Evolutionary conservation across 352 stramenopile species (phyloP), one percentile per base, ranked within the genome.

Genomic region (Blastocystis sp.): DNA sequence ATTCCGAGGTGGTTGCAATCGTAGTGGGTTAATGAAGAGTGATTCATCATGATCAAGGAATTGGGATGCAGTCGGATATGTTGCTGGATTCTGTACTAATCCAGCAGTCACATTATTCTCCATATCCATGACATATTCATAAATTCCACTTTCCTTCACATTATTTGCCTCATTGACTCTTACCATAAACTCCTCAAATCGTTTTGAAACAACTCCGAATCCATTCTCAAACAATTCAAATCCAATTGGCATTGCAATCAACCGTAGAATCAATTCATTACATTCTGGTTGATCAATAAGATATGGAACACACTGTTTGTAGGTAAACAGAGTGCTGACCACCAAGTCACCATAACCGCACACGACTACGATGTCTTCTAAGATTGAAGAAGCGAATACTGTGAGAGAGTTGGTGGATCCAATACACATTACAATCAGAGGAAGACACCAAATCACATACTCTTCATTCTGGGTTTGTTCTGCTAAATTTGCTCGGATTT

Each of bases 121-220:
- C 43, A 80, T 61, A n/a, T 63, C 51, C 0, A 59, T 32, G 7
- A 80, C 69, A 39, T 80, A 80, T 11, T 80, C 69, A 39, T 80
- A 80, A 39, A 80, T 80, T 21, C 42, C 69, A 32, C n/a, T 32
- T 19, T 61, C 46, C 69, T 80, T 59, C 12, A 39, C 11, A 43
- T 19, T n/a, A 35, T 6, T n/a, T 29, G 21, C 21, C 12, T 27
- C 1, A 29, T 42, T n/a, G 4, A 77, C 11, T 27, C 43, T n/a
- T 24, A 80, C 69, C 69, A 80, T 80, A n/a, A 80, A 80, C 1
- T 51, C 39, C 27, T 80, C 42, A 54, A 80, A 61, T 27, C n/a
- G 49, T 16, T 49, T 2, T 19, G 69, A 80, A 32, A 80, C 21
- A 32, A 59, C 37, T n/a, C 61, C 24, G n/a, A 46, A 37, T 3